Percentiles rank a stretch among this genome's conserved stretches.
Evolutionary conservation across 2,329 filamentous ascomycete genomes (phyloP).

Genomic region (Ilyonectria mors-panacis): DNA sequence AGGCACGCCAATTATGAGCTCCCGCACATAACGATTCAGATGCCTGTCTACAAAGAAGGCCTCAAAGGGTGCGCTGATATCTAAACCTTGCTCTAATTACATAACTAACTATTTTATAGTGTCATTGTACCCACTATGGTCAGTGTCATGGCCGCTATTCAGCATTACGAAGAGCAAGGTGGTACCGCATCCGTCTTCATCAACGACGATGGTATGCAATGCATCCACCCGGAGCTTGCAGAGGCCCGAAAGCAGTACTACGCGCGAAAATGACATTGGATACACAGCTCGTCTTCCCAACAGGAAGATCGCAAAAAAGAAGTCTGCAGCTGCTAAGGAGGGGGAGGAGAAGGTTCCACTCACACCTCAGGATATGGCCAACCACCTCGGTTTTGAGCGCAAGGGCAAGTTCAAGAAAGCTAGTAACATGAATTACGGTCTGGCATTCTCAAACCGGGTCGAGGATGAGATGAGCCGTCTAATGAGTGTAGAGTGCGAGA

Average conservation of each 20-base stretch:
- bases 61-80: constrained; percentile 37
- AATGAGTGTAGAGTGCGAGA: constrained; percentile 38
- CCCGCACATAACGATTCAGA: constrained; percentile 62
- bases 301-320: constrained; percentile 46
- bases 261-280: constrained; percentile 70
- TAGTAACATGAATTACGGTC: constrained; percentile 78
- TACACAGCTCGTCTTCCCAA: constrained; percentile 68
- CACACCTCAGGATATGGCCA: constrained; percentile 47
- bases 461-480: constrained; percentile 63
- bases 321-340: no score
- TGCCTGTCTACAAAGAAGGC: constrained; percentile 61
- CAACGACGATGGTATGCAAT: constrained; percentile 79
- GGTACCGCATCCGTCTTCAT: constrained; percentile 78
- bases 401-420: constrained; percentile 77
- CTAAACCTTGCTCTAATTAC: not conserved
- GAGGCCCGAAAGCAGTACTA: constrained; percentile 68
- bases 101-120: constrained; percentile 16
- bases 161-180: constrained; percentile 73
- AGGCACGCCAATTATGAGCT: constrained; percentile 53
- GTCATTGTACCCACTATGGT: constrained; percentile 70
- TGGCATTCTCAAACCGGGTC: constrained; percentile 68
- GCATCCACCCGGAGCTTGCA: constrained; percentile 66
- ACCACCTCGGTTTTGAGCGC: constrained; percentile 65
- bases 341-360: constrained; percentile 6
- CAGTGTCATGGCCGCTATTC: constrained; percentile 70